Evolutionary conservation across 345 rosid species (phyloP).

Genomic region (Pseudoturritis turrita): DNA sequence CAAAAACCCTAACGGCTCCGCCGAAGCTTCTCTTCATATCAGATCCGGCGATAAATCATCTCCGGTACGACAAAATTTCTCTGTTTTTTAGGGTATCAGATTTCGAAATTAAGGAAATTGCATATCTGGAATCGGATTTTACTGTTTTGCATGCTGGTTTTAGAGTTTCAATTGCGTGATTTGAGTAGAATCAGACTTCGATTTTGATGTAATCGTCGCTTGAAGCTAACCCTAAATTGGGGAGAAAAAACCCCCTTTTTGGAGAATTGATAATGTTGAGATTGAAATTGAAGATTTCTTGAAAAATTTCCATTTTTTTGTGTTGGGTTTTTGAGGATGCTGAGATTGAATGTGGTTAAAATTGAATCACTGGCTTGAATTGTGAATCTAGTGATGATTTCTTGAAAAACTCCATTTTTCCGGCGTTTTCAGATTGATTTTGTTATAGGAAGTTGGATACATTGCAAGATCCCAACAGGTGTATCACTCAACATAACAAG

Average conservation of each 20-base stretch:
- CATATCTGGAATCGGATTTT: background rate
- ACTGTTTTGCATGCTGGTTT: background rate
- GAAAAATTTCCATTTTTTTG: too few species aligned
- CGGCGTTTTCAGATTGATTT: conserved; percentile 60
- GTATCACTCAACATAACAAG: conserved; percentile 71
- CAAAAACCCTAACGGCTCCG: conserved; percentile 46
- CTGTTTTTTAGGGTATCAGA: background rate
- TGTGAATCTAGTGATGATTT: background rate
- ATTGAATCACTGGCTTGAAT: background rate
- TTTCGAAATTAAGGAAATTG: background rate
- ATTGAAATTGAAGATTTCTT: too few species aligned
- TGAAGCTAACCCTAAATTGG: background rate
- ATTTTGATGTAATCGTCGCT: background rate
- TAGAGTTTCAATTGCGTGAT: background rate
- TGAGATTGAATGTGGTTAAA: too few species aligned
- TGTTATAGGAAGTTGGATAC: conserved; percentile 81
- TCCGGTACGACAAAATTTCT: conserved; percentile 32
- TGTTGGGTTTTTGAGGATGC: too few species aligned
- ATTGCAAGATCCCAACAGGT: conserved; percentile 68
- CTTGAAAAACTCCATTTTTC: background rate
- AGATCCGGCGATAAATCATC: conserved; percentile 58
- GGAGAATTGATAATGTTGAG: too few species aligned
- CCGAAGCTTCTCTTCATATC: conserved; percentile 60
- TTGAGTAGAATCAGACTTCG: background rate
- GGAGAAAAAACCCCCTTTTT: background rate